These are phyloP conservation scores for Coniosporium tulheliwenetii DNA, from an alignment of 2,329 filamentous ascomycete genomes.

Conservation along the genomic window DNA sequence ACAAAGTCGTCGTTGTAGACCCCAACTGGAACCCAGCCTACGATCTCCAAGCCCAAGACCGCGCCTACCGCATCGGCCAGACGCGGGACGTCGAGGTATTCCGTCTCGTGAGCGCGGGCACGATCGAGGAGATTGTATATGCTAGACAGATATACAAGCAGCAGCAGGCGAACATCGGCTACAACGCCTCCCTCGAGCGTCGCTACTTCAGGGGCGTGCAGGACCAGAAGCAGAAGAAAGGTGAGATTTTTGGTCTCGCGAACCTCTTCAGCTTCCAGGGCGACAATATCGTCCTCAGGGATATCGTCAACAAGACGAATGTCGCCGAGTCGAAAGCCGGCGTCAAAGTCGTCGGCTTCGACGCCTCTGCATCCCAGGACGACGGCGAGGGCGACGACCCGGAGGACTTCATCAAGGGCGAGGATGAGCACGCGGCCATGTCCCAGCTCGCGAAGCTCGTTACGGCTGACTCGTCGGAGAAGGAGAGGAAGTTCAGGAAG, in stretches of 20 bases:
- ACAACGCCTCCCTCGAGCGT: slow-evolving; percentile 80
- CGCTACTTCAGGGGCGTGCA: slow-evolving; percentile 94
- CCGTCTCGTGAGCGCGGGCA: slow-evolving; percentile 75
- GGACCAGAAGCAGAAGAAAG: slow-evolving; percentile 64
- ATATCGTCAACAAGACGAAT: slow-evolving; percentile 97
- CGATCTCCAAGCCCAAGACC: slow-evolving; percentile 89
- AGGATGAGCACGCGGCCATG: slow-evolving; percentile 51
- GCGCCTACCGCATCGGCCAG: slow-evolving; percentile 92
- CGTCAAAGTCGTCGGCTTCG: slow-evolving; percentile 62
- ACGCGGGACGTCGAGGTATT: slow-evolving; percentile 89
- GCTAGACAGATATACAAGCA: slow-evolving; percentile 97
- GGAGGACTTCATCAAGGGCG: slow-evolving; percentile 16
- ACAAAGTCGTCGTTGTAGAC: slow-evolving; percentile 94
- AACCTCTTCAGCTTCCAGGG: slow-evolving; percentile 78
- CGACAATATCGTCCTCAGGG: slow-evolving; percentile 67
- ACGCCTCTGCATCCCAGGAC: slow-evolving; percentile 46
- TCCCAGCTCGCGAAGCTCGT: slow-evolving; percentile 54
- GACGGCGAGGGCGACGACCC: slow-evolving; percentile 16
- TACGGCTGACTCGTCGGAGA: slow-evolving; percentile 19
- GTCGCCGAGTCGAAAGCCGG: slow-evolving; percentile 84
- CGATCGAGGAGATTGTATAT: slow-evolving; percentile 94
- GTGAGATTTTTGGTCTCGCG: slow-evolving; percentile 80
- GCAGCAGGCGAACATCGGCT: slow-evolving; percentile 94
- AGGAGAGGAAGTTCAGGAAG: slow-evolving; percentile 12
- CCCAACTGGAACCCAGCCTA: slow-evolving; percentile 96